Percentiles rank a stretch among this genome's conserved stretches.
Evolutionary conservation across 768 basidiomycete species (phyloP).

Genomic region (Piloderma croceum): DNA sequence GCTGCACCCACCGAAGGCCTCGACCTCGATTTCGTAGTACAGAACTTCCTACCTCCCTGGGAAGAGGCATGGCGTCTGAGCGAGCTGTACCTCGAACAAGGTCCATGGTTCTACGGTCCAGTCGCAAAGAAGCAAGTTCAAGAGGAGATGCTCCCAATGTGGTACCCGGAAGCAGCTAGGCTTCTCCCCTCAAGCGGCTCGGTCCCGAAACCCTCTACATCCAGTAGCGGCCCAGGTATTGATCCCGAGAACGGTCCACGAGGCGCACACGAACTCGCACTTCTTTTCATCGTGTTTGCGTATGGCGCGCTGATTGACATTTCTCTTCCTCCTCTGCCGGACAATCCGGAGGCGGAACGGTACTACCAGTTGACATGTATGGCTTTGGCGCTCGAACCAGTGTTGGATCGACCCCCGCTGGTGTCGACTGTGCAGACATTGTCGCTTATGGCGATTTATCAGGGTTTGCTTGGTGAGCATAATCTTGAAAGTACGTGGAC

Average conservation of each 20-base stretch:
- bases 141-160: conserved; percentile 61
- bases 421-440: conserved; percentile 65
- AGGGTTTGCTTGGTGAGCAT: conserved; percentile 64
- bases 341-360: conserved; percentile 45
- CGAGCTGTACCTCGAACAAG: neutral
- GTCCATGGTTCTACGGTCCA: conserved; percentile 73
- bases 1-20: too few relatives aligned
- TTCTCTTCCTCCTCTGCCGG: conserved; percentile 45
- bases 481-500: conserved; percentile 68
- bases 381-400: conserved; percentile 59
- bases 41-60: conserved; percentile 45
- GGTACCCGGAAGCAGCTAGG: conserved; percentile 50
- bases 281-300: conserved; percentile 58
- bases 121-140: conserved; percentile 56
- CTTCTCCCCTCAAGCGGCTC: conserved; percentile 11
- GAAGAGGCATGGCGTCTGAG: neutral
- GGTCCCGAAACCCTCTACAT: conserved; percentile 14
- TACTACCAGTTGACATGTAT: conserved; percentile 60
- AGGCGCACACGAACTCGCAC: conserved; percentile 55
- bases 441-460: conserved; percentile 64
- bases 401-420: conserved; percentile 66
- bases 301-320: conserved; percentile 58
- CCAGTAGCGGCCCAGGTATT: conserved; percentile 3
- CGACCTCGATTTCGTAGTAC: conserved; percentile 42
- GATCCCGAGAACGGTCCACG: conserved; percentile 4